Conservation (phyloP, 148 eudicot genomes). For the Heliamphora exappendiculata region DNA sequence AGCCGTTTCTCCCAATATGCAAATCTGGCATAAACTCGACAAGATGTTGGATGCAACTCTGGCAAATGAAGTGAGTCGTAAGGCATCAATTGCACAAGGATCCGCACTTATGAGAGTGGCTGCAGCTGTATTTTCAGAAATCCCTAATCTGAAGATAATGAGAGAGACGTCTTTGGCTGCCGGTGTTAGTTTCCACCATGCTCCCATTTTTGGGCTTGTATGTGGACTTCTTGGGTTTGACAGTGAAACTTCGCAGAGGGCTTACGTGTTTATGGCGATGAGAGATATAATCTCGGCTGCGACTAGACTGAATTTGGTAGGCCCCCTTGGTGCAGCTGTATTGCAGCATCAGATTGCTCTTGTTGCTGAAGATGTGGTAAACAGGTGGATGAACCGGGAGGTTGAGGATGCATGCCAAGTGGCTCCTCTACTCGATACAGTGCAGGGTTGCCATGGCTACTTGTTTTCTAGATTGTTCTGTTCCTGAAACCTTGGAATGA, state of each 20-base stretch:
- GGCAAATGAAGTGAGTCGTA: conserved; percentile 69
- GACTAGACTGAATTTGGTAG: conserved; percentile 75
- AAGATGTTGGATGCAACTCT: conserved; percentile 58
- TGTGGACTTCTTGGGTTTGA: conserved; percentile 71
- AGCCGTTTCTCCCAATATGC: conserved; percentile 31
- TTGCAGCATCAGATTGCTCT: conserved; percentile 63
- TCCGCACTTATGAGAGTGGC: conserved; percentile 74
- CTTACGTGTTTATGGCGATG: conserved; percentile 61
- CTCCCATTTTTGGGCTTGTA: conserved; percentile 74
- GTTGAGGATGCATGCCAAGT: conserved; percentile 89
- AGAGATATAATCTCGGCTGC: conserved; percentile 90
- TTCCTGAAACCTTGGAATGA: conserved; percentile 34
- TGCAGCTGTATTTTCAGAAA: conserved; percentile 61
- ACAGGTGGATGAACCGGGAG: conserved; percentile 62
- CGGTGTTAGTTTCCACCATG: conserved; percentile 61
- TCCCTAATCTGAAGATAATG: conserved; percentile 75
- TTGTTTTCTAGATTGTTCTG: conserved; percentile 83
- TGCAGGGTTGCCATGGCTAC: conserved; percentile 87
- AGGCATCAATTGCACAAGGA: conserved; percentile 84
- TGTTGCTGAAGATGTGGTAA: conserved; percentile 50
- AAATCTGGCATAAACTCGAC: conserved; percentile 61
- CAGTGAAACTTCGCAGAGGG: conserved; percentile 49
- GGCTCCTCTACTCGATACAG: conserved; percentile 67
- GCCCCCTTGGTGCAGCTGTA: conserved; percentile 74
- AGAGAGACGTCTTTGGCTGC: conserved; percentile 43